A percentile compares a stretch with the other conserved stretches of the same genome.
Conservation (phyloP, 169 alveolate genomes). For the Sarcocystis neurona region DNA sequence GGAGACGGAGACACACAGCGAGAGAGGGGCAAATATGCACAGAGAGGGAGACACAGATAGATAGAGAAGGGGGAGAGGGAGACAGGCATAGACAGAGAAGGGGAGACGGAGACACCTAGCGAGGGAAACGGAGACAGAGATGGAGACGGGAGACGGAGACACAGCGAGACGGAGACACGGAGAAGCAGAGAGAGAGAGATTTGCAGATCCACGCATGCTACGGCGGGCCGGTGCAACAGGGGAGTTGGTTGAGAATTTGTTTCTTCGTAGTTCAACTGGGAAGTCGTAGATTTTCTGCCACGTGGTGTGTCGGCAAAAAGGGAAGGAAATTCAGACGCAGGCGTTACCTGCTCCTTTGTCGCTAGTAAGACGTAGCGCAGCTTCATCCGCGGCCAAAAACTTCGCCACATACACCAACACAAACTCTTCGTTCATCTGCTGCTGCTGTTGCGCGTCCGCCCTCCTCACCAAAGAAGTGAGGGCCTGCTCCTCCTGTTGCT, state of each 20-base stretch:
- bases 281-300: too few species aligned
- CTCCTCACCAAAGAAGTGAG: not conserved
- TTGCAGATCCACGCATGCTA: not conserved
- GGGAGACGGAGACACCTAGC: not conserved
- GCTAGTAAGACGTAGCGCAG: slow-evolving; percentile 13
- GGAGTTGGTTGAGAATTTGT: too few species aligned
- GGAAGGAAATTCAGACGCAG: not conserved
- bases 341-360: slow-evolving; percentile 38
- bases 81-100: not conserved
- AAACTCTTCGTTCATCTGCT: not conserved
- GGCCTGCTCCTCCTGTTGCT: not conserved
- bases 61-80: too few species aligned
- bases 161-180: not conserved
- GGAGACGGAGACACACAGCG: too few species aligned
- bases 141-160: not conserved
- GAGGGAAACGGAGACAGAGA: not conserved
- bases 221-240: not conserved
- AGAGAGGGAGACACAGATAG: too few species aligned
- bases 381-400: slow-evolving; percentile 44
- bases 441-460: not conserved
- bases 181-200: not conserved
- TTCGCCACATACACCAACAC: slow-evolving; percentile 51
- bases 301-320: not conserved
- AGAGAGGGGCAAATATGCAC: too few species aligned
- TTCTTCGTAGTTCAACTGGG: too few species aligned